Evolutionary conservation across 495 filamentous ascomycete species (phyloP).

Genomic region (Penicillium maclennaniae): DNA sequence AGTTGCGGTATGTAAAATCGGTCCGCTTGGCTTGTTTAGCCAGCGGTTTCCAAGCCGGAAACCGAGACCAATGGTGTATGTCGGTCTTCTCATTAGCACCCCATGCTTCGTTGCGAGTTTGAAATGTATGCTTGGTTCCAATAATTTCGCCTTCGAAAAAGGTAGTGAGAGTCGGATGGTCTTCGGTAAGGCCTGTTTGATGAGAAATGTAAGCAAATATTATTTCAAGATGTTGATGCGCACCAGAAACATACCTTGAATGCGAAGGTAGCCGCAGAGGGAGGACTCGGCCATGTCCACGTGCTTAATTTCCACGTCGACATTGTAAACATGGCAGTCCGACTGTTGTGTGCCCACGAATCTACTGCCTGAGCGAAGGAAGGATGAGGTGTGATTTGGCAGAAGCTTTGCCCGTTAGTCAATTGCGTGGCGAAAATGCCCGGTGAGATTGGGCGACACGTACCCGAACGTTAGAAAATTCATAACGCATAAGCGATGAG

Average conservation of each 20-base stretch:
- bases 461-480: conserved; percentile 66
- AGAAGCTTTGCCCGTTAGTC: conserved; percentile 29
- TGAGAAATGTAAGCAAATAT: conserved; percentile 5
- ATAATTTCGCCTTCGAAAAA: conserved; percentile 99
- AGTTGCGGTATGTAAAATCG: conserved; percentile 68
- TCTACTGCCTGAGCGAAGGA: conserved; percentile 79
- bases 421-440: conserved; percentile 7
- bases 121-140: conserved; percentile 88
- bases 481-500: conserved; percentile 54
- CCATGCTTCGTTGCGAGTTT: conserved; percentile 86
- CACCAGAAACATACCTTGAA: conserved; percentile 68
- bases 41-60: conserved; percentile 78
- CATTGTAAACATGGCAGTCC: conserved; percentile 85
- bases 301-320: conserved; percentile 95
- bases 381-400: conserved; percentile 67
- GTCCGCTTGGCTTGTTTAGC: conserved; percentile 70
- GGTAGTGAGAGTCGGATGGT: conserved; percentile 93
- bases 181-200: conserved; percentile 76
- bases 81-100: conserved; percentile 91
- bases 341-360: conserved; percentile 91
- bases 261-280: conserved; percentile 91
- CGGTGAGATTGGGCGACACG: conserved; percentile 13
- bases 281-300: conserved; percentile 94
- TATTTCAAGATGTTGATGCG: conserved; percentile 16
- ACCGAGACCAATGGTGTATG: conserved; percentile 88